These are phyloP conservation scores for Chlorella sp. DNA, from an alignment of 139 green algal species.

Conservation along the genomic window DNA sequence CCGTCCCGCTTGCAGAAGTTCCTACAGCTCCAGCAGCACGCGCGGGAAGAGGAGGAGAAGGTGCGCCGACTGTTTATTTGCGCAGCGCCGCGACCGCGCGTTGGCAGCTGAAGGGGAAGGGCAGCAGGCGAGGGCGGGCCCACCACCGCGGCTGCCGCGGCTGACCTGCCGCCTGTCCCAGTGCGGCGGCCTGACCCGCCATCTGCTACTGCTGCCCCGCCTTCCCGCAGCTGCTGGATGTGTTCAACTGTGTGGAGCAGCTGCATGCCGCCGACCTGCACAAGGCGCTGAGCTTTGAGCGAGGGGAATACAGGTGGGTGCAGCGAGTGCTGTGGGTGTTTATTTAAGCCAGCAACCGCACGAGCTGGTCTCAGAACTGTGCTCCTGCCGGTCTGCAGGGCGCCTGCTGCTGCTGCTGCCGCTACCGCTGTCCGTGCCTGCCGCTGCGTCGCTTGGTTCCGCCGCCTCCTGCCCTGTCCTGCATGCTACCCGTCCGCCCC, in stretches of 20 bases:
- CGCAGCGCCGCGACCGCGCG: neutral
- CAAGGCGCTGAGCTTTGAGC: constrained; percentile 15
- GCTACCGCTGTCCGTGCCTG: neutral
- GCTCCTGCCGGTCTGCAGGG: too few relatives aligned
- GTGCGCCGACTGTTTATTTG: neutral
- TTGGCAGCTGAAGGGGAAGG: neutral
- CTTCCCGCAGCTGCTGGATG: constrained; percentile 37
- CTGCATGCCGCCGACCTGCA: constrained; percentile 32
- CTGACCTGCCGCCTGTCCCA: neutral
- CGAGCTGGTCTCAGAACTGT: too few relatives aligned
- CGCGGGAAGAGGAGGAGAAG: constrained; percentile 38
- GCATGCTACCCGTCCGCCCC: too few relatives aligned
- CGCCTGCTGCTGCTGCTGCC: neutral
- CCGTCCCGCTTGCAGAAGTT: constrained; percentile 11
- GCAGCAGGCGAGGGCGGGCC: neutral
- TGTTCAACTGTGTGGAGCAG: constrained; percentile 45
- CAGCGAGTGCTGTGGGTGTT: neutral
- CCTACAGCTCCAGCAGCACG: constrained; percentile 22
- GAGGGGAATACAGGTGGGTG: constrained; percentile 23
- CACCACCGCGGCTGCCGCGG: neutral
- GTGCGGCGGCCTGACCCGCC: too few relatives aligned
- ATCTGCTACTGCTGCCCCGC: too few relatives aligned
- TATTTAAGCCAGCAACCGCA: too few relatives aligned
- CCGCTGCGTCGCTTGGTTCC: neutral
- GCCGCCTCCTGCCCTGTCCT: neutral